phyloP scores from a whole-genome alignment of 2,329 filamentous ascomycete genomes.

The Nemania sp. region DNA sequence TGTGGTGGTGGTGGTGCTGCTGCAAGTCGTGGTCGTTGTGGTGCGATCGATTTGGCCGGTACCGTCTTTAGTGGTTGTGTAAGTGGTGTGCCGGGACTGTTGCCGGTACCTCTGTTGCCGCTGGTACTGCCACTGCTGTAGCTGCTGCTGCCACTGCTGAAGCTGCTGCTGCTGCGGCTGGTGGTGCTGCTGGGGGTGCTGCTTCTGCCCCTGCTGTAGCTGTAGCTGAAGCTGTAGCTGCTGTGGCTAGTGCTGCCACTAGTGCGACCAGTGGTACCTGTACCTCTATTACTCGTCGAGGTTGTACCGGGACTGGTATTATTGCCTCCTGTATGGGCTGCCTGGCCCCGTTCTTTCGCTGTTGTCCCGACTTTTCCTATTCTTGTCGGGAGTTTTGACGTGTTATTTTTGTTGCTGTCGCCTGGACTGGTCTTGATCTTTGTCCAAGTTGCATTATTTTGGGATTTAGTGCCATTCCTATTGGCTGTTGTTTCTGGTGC shows the following conservation, averaged over 20 bases:
- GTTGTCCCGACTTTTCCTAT: slow-evolving; percentile 9
- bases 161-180: not conserved
- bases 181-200: no score
- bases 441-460: not conserved
- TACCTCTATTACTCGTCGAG: slow-evolving; percentile 20
- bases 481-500: not conserved
- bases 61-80: not conserved
- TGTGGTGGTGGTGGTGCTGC: not conserved
- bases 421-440: not conserved
- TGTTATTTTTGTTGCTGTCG: not conserved
- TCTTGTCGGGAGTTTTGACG: not conserved
- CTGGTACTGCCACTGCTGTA: not conserved
- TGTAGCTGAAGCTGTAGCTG: not conserved
- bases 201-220: not conserved
- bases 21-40: not conserved
- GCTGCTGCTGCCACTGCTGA: not conserved
- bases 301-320: slow-evolving; percentile 22
- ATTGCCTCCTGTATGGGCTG: slow-evolving; percentile 17
- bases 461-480: slow-evolving; percentile 12
- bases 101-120: not conserved
- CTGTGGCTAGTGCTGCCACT: no score
- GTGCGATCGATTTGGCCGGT: not conserved
- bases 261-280: not conserved
- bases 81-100: not conserved
- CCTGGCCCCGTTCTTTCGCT: slow-evolving; percentile 15